Conservation (phyloP, 2,329 filamentous ascomycete genomes). For the Ceratocystiopsis minuta region DNA sequence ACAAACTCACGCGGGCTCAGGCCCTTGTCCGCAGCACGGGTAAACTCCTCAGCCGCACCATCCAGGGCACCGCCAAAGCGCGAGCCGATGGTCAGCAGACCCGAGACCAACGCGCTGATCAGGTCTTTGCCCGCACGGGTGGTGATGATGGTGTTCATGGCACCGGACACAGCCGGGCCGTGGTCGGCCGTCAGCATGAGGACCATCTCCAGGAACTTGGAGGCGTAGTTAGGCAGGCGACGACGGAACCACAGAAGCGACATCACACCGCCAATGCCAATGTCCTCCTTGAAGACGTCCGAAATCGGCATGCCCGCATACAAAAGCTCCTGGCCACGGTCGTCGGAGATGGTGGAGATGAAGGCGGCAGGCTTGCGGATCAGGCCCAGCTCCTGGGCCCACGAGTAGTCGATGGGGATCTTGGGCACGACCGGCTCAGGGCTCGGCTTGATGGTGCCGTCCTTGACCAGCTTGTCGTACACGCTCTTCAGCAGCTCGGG, state of each 20-base stretch:
- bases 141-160: constrained; percentile 99
- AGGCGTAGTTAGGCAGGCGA: constrained; percentile 85
- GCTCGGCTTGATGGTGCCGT: constrained; percentile 70
- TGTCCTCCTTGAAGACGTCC: constrained; percentile 98
- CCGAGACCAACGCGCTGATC: constrained; percentile 84
- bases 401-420: constrained; percentile 99
- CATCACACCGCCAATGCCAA: constrained; percentile 99
- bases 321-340: constrained; percentile 96
- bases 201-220: constrained; percentile 99
- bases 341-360: constrained; percentile 98
- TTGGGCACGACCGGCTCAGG: constrained; percentile 87
- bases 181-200: constrained; percentile 99
- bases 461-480: constrained; percentile 74
- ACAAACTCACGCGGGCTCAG: constrained; percentile 97
- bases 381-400: constrained; percentile 97
- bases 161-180: constrained; percentile 95
- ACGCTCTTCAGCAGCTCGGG: constrained; percentile 58
- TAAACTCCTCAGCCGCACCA: constrained; percentile 95
- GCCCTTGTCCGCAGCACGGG: constrained; percentile 93
- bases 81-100: constrained; percentile 95
- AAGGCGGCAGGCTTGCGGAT: constrained; percentile 99
- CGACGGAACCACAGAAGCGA: constrained; percentile 98
- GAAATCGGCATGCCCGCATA: constrained; percentile 99
- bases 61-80: constrained; percentile 97
- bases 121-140: constrained; percentile 98